These are phyloP conservation scores for Cercospora citrullina DNA, from an alignment of 2,329 filamentous ascomycete species.

Conservation along the genomic window DNA sequence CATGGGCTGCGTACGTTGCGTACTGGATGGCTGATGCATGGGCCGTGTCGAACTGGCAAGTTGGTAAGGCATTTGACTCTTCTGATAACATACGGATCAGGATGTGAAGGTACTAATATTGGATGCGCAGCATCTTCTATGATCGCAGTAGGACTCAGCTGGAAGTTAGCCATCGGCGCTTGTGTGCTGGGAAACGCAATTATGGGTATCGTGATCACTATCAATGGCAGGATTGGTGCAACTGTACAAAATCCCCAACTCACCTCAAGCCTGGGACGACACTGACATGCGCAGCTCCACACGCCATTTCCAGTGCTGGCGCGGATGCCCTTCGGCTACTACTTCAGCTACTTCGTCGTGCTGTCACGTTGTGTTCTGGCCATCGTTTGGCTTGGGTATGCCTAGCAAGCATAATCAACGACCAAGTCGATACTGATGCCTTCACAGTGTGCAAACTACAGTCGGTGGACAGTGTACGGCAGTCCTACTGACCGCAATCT, in stretches of 20 bases:
- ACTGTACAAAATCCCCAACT: conserved; percentile 41
- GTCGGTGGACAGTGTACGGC: conserved; percentile 33
- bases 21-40: conserved; percentile 47
- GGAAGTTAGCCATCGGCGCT: conserved; percentile 54
- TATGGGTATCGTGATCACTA: conserved; percentile 47
- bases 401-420: too few relatives aligned
- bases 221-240: conserved; percentile 55
- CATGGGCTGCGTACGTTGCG: conserved; percentile 38
- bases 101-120: not conserved
- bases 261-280: not conserved
- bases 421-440: not conserved
- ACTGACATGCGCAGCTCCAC: conserved; percentile 52
- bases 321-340: conserved; percentile 58
- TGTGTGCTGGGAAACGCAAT: conserved; percentile 32
- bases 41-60: conserved; percentile 44
- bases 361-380: conserved; percentile 36
- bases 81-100: not conserved
- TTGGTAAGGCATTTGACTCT: conserved; percentile 30
- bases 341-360: conserved; percentile 45
- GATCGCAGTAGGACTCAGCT: conserved; percentile 55
- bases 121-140: conserved; percentile 47
- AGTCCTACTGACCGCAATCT: conserved; percentile 48
- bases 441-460: conserved; percentile 28
- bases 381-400: conserved; percentile 35
- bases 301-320: conserved; percentile 58